These are phyloP conservation scores for Populus alba DNA, from an alignment of 345 rosid genomes.

Conservation along the genomic window DNA sequence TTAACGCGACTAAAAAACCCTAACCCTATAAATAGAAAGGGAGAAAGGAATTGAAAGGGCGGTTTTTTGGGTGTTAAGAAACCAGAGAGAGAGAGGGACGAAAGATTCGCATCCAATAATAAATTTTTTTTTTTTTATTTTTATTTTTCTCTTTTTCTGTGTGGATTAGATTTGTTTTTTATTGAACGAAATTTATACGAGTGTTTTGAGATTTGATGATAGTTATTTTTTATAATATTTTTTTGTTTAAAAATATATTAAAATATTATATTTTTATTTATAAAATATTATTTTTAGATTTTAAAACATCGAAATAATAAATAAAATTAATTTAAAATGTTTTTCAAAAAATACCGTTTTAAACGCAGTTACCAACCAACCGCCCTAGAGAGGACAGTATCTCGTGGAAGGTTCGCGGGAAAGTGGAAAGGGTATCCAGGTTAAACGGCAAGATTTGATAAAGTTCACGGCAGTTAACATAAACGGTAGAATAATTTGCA, in stretches of 20 bases:
- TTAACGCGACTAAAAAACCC: constrained; percentile 41
- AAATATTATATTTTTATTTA: too few relatives aligned
- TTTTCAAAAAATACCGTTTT: too few relatives aligned
- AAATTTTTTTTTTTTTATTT: too few relatives aligned
- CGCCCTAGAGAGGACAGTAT: neutral
- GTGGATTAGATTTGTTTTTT: neutral
- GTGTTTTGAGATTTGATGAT: too few relatives aligned
- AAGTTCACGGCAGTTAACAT: neutral
- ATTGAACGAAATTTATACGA: constrained; percentile 1
- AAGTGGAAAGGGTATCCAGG: neutral
- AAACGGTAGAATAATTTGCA: neutral
- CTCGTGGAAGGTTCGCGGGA: constrained; percentile 18
- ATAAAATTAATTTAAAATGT: too few relatives aligned
- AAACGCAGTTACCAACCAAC: too few relatives aligned
- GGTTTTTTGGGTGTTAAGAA: constrained; percentile 9
- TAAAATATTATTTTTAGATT: too few relatives aligned
- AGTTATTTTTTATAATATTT: too few relatives aligned
- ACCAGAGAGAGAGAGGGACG: constrained; percentile 6
- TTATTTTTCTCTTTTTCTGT: neutral
- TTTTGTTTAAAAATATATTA: too few relatives aligned
- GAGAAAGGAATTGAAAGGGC: constrained; percentile 15
- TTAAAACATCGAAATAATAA: too few relatives aligned
- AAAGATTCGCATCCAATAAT: constrained; percentile 21
- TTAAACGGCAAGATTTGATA: neutral
- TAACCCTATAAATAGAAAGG: constrained; percentile 39